These are phyloP conservation scores for Hypoxylon sp. DNA, from an alignment of 2,329 filamentous ascomycete species.

Conservation along the genomic window DNA sequence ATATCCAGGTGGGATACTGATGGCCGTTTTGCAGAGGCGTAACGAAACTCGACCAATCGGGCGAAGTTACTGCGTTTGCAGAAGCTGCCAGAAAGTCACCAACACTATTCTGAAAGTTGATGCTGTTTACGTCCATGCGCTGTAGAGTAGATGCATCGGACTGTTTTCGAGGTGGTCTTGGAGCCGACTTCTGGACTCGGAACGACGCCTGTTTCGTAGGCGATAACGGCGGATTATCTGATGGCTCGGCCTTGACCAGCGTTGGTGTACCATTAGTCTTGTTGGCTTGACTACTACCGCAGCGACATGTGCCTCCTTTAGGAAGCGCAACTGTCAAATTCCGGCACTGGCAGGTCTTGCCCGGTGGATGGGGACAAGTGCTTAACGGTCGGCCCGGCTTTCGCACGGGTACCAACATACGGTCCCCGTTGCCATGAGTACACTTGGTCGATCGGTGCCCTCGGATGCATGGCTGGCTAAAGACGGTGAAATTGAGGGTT, in stretches of 20 bases:
- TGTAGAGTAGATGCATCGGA: conserved; percentile 65
- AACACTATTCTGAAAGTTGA: conserved; percentile 60
- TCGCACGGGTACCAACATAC: conserved; percentile 78
- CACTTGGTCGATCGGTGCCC: conserved; percentile 84
- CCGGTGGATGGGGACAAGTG: conserved; percentile 76
- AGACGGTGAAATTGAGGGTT: conserved; percentile 37
- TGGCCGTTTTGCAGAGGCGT: conserved; percentile 33
- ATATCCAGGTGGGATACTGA: conserved; percentile 32
- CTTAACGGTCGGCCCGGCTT: conserved; percentile 80
- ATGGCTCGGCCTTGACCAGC: conserved; percentile 44
- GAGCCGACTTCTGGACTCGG: conserved; percentile 63
- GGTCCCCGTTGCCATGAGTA: conserved; percentile 73
- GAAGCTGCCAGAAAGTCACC: conserved; percentile 29
- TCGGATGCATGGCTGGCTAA: conserved; percentile 80
- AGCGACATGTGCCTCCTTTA: conserved; percentile 69
- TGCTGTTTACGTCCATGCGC: conserved; percentile 67
- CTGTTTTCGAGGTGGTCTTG: conserved; percentile 61
- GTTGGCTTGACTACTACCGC: conserved; percentile 56
- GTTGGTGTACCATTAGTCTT: conserved; percentile 34
- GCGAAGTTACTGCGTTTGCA: conserved; percentile 31
- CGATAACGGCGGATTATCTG: conserved; percentile 55
- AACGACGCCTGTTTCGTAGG: conserved; percentile 57
- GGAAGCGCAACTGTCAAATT: conserved; percentile 76
- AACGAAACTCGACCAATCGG: conserved; percentile 33
- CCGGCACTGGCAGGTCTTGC: conserved; percentile 72